These are phyloP conservation scores for Chlamydomonas schloesseri DNA, from an alignment of 139 green algal species.

Conservation along the genomic window DNA sequence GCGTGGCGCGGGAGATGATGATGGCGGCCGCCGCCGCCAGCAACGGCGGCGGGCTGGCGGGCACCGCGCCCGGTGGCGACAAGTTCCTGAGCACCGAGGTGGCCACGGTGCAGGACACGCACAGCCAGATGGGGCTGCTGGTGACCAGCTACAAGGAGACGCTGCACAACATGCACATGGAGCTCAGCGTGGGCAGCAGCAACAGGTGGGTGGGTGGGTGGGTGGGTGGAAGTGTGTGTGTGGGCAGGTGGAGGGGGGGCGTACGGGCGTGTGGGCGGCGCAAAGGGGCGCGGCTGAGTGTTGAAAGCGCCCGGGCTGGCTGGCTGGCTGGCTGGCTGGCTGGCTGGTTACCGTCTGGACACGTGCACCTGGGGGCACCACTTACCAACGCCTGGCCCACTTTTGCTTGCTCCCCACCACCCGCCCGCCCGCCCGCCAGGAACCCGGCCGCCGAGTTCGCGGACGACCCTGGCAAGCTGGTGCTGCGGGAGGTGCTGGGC, in stretches of 20 bases:
- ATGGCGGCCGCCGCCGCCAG: slow-evolving; percentile 15
- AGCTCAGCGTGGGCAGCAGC: slow-evolving; percentile 18
- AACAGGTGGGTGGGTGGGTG: neutral
- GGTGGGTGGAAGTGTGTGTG: too few species aligned
- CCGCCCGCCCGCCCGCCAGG: neutral
- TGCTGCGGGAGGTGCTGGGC: slow-evolving; percentile 37
- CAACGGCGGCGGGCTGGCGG: neutral
- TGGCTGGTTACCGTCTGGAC: too few species aligned
- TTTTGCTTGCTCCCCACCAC: too few species aligned
- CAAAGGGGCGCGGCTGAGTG: too few species aligned
- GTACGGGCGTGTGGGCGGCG: too few species aligned
- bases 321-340: too few species aligned
- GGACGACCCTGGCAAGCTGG: slow-evolving; percentile 30
- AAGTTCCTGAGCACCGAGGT: slow-evolving; percentile 33
- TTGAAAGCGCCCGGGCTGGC: too few species aligned
- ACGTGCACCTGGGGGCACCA: too few species aligned
- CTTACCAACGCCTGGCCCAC: too few species aligned
- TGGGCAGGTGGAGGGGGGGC: too few species aligned
- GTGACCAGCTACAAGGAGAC: slow-evolving; percentile 40
- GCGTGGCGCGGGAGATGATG: slow-evolving; percentile 33
- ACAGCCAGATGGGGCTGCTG: slow-evolving; percentile 39
- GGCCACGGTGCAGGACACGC: slow-evolving; percentile 40
- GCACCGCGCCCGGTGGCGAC: neutral
- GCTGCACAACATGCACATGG: slow-evolving; percentile 39
- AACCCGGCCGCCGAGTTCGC: neutral